phyloP scores from a whole-genome alignment of 2,329 filamentous ascomycete genomes.

The Tolypocladium album region DNA sequence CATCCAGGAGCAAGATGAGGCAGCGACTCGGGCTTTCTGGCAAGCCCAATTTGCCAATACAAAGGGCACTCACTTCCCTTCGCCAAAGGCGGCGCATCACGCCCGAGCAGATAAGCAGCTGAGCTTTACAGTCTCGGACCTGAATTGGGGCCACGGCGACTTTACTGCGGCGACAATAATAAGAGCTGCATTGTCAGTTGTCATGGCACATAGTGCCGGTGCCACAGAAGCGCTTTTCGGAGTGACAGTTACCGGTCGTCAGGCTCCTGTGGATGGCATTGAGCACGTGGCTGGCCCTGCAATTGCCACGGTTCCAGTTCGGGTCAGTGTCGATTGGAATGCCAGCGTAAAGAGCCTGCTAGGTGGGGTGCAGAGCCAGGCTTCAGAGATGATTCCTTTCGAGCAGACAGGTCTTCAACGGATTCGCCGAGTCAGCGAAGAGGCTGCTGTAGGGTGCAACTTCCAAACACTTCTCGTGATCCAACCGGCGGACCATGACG shows the following conservation, averaged over 20 bases:
- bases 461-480: slow-evolving; percentile 10
- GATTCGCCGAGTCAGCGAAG: slow-evolving; percentile 10
- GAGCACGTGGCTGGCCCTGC: slow-evolving; percentile 15
- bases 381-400: slow-evolving; percentile 13
- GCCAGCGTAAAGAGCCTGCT: slow-evolving; percentile 1
- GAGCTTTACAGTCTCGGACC: not conserved
- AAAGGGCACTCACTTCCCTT: slow-evolving; percentile 5
- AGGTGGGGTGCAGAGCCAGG: slow-evolving; percentile 10
- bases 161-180: slow-evolving; percentile 11
- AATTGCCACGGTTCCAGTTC: slow-evolving; percentile 14
- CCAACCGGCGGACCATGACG: slow-evolving; percentile 3
- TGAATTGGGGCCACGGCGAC: slow-evolving; percentile 3
- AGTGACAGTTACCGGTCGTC: slow-evolving; percentile 13
- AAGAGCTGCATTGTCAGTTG: slow-evolving; percentile 18
- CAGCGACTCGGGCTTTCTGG: slow-evolving; percentile 25
- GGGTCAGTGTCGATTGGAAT: slow-evolving; percentile 5
- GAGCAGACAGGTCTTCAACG: slow-evolving; percentile 18
- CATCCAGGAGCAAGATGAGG: slow-evolving; percentile 19
- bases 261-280: slow-evolving; percentile 13
- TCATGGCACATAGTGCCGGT: slow-evolving; percentile 24
- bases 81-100: not conserved
- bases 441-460: slow-evolving; percentile 2
- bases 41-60: slow-evolving; percentile 22
- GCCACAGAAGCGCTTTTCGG: slow-evolving; percentile 20
- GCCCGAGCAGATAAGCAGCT: slow-evolving; percentile 3